Conservation (phyloP, 2,329 filamentous ascomycete genomes). For the Septoria linicola region DNA sequence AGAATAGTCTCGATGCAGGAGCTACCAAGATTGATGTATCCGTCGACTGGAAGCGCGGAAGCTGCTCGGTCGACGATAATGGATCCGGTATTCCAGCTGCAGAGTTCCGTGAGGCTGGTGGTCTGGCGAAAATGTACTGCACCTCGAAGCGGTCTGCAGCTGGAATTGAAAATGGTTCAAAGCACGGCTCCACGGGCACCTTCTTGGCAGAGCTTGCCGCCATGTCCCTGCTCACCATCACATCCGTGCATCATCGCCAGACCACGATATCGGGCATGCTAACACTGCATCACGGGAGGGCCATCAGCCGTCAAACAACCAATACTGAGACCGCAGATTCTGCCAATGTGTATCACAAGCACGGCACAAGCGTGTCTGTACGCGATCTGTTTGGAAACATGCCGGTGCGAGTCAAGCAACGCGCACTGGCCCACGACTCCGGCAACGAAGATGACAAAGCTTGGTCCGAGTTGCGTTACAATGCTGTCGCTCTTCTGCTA, state of each 20-base stretch:
- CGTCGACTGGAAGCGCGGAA: constrained; percentile 72
- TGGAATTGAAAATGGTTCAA: constrained; percentile 22
- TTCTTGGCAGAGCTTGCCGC: constrained; percentile 77
- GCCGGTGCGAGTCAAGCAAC: constrained; percentile 84
- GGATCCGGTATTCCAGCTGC: constrained; percentile 70
- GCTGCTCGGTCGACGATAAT: constrained; percentile 80
- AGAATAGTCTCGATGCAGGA: constrained; percentile 80
- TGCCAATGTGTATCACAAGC: constrained; percentile 2
- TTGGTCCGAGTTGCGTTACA: constrained; percentile 63
- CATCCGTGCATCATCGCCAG: constrained; percentile 65
- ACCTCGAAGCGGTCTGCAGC: constrained; percentile 68
- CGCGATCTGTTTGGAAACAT: constrained; percentile 84
- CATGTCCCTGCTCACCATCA: constrained; percentile 73
- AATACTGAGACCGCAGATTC: neutral
- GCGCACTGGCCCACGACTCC: constrained; percentile 56
- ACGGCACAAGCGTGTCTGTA: constrained; percentile 72
- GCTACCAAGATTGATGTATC: constrained; percentile 67
- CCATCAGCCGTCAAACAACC: constrained; percentile 64
- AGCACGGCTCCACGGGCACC: constrained; percentile 67
- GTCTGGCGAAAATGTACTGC: constrained; percentile 65
- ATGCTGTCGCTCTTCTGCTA: constrained; percentile 65
- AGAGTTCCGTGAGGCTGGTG: constrained; percentile 71
- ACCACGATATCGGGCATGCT: constrained; percentile 64
- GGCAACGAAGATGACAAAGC: constrained; percentile 57
- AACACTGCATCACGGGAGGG: constrained; percentile 66